phyloP scores from a whole-genome alignment of 2,329 filamentous ascomycete species.

The Pyrenochaeta sp. region DNA sequence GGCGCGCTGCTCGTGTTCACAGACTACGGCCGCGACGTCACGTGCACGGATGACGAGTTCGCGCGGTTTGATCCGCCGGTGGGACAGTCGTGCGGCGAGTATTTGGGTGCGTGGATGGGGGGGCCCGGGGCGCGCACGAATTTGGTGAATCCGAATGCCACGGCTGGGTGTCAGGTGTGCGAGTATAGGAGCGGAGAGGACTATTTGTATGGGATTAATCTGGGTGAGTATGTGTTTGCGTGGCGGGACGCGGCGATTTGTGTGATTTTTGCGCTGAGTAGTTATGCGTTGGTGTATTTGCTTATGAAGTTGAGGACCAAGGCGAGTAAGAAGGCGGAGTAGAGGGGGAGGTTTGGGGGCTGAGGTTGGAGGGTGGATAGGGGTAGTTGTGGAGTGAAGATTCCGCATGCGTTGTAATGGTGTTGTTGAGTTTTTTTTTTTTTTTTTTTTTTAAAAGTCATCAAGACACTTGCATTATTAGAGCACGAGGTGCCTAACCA shows the following conservation, averaged over 20 bases:
- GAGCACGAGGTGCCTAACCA: no score
- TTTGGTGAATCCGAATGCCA: constrained; percentile 67
- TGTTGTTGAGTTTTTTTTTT: no score
- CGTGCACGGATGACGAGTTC: constrained; percentile 42
- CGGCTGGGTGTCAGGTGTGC: constrained; percentile 65
- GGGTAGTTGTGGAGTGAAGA: no score
- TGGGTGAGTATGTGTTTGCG: constrained; percentile 68
- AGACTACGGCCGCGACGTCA: constrained; percentile 47
- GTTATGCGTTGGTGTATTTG: constrained; percentile 58
- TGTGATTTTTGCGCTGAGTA: constrained; percentile 62
- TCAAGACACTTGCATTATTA: no score
- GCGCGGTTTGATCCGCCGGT: constrained; percentile 56
- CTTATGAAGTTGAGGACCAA: constrained; percentile 53
- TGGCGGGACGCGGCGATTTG: constrained; percentile 71
- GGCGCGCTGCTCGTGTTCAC: constrained; percentile 48
- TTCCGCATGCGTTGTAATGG: no score
- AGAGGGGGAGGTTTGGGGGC: no score
- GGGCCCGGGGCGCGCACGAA: no score
- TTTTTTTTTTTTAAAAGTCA: no score
- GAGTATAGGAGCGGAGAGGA: constrained; percentile 65
- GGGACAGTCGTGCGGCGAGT: constrained; percentile 64
- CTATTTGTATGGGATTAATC: constrained; percentile 65
- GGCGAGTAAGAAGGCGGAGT: no score
- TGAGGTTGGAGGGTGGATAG: no score
- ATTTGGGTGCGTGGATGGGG: constrained; percentile 62